Percentiles rank a stretch among this genome's conserved stretches.
These are phyloP conservation scores for Talaromyces pinophilus DNA, from an alignment of 2,329 filamentous ascomycete genomes.

Conservation along the genomic window DNA sequence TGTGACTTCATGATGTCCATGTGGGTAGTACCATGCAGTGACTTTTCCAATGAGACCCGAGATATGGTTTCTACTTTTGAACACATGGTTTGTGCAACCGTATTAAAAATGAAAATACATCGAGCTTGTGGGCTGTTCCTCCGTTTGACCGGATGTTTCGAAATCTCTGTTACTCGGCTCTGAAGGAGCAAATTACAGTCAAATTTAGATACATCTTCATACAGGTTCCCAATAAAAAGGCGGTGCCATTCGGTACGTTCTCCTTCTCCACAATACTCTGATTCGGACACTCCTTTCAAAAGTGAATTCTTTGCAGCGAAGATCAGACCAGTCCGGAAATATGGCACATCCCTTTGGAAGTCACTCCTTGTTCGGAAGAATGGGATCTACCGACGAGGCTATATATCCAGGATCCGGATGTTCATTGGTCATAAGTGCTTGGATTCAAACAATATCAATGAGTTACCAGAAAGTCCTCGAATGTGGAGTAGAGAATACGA, in stretches of 20 bases:
- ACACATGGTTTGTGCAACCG: neutral
- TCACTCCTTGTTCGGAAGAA: neutral
- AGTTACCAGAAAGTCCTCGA: neutral
- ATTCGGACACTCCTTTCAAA: too few species aligned
- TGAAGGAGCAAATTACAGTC: neutral
- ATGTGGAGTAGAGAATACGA: neutral
- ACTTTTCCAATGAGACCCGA: neutral
- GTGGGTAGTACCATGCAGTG: neutral
- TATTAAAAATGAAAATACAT: neutral
- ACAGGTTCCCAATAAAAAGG: neutral
- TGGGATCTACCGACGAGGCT: neutral
- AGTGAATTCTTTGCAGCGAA: neutral
- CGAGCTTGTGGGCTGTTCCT: neutral
- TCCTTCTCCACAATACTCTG: neutral
- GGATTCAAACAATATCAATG: neutral
- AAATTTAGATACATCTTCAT: neutral
- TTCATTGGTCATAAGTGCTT: neutral
- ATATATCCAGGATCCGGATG: neutral
- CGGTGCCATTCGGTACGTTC: neutral
- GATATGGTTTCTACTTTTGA: neutral
- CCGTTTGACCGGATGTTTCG: neutral
- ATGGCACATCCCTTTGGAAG: neutral
- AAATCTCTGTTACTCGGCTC: neutral
- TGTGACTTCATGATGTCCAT: neutral
- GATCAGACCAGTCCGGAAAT: neutral